A percentile compares a stretch with the other conserved stretches of the same genome.
Conservation (phyloP, 73 alveolate species). For the Paramecium tetraurelia region DNA sequence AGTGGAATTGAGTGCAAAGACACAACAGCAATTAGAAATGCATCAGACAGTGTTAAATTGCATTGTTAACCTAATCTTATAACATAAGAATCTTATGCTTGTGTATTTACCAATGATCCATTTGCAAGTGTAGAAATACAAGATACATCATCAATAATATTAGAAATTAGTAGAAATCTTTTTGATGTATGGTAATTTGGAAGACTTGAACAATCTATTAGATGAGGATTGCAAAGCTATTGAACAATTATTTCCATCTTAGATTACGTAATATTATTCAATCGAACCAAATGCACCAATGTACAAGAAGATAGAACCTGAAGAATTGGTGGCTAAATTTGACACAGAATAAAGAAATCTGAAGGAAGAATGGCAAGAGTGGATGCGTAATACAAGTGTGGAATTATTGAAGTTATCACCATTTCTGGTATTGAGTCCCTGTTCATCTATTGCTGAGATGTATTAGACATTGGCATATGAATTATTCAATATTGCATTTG, state of each 20-base stretch:
- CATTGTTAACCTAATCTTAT: slow-evolving; percentile 33
- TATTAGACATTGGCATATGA: slow-evolving; percentile 89
- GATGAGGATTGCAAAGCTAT: slow-evolving; percentile 41
- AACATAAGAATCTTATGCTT: slow-evolving; percentile 40
- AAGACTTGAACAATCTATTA: slow-evolving; percentile 24
- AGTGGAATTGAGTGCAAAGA: neutral
- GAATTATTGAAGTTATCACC: slow-evolving; percentile 86
- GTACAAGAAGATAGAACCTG: slow-evolving; percentile 58
- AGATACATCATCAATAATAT: slow-evolving; percentile 49
- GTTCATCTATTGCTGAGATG: slow-evolving; percentile 88
- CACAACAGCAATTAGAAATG: neutral
- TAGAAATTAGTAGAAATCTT: slow-evolving; percentile 54
- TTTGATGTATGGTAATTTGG: slow-evolving; percentile 59
- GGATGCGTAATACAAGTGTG: slow-evolving; percentile 92
- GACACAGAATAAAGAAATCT: slow-evolving; percentile 36
- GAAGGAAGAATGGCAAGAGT: slow-evolving; percentile 92
- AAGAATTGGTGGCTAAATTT: slow-evolving; percentile 45
- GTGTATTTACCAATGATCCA: slow-evolving; percentile 57
- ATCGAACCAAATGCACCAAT: slow-evolving; percentile 44
- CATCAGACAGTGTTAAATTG: slow-evolving; percentile 43
- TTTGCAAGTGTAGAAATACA: slow-evolving; percentile 17
- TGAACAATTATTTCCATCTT: neutral
- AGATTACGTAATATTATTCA: neutral
- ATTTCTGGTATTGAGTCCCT: slow-evolving; percentile 83
- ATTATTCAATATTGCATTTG: slow-evolving; percentile 92